Evolutionary conservation across 2,329 filamentous ascomycete genomes (phyloP), one percentile per base, ranked within the genome.

Genomic region (Colletotrichum tropicale): DNA sequence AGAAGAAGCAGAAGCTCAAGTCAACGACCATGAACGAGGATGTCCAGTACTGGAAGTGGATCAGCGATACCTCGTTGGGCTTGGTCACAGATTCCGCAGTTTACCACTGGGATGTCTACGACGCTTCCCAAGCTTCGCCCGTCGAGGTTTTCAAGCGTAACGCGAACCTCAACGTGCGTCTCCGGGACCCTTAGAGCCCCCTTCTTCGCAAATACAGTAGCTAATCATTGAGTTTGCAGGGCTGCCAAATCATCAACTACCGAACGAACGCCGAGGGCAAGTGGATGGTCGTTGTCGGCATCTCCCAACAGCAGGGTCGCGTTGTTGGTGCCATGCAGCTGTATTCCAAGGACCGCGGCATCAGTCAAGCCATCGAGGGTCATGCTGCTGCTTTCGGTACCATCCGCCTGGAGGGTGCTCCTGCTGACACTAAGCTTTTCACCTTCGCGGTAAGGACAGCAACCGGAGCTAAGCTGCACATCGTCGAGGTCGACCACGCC

Each of bases 161-260:
- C 83, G 91, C 94, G 80, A 98, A 98, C 84, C 91, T 99, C 72
- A 91, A 91, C 81, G 95, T 97, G 90, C 80, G 94, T 89, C n/a
- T 21, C 26, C 6, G 16, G n/a, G 6, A n/a, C n/a, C 2, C 21
- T 32, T 65, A 5, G 26, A 15, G 30, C 16, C 24, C 13, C 16
- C n/a, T n/a, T 16, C 21, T 13, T 43, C 58, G 66, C 32, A 30
- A 36, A 28, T 16, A 48, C 16, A 16, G 12, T 21, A 61, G 65
- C 74, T 78, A 68, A 67, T 52, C 24, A 58, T 58, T 9, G 21
- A n/a, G 2, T 3, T 34, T 28, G 15, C 81, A 98, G 95, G 94
- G 94, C 79, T 98, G 95, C 87, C 97, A 99, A 92, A 99, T 99
- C 86, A 99, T 99, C 91, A 99, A 98, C 89, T 99, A 99, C 88